Conservation (phyloP, 1,284 basidiomycete genomes). For the Gomphus sp. region DNA sequence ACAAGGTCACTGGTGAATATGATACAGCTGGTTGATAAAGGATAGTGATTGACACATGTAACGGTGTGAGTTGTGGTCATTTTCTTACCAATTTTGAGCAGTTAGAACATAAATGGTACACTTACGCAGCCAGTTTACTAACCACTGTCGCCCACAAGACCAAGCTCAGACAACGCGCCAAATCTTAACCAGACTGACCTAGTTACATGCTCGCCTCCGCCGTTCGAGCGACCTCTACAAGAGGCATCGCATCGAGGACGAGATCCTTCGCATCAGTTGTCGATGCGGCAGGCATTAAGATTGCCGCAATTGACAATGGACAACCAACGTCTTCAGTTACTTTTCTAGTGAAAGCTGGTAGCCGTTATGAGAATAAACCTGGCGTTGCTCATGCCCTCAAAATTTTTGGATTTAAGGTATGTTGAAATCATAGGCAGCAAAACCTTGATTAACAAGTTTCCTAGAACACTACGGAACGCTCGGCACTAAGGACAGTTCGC, state of each 20-base stretch:
- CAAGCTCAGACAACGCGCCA: not conserved
- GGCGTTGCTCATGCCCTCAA: conserved; percentile 89
- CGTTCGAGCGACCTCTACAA: conserved; percentile 26
- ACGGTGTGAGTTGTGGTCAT: not conserved
- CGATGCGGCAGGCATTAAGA: conserved; percentile 73
- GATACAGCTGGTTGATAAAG: not conserved
- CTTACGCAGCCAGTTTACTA: not conserved
- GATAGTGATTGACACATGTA: not conserved
- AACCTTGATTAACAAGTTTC: not conserved
- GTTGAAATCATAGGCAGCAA: not conserved
- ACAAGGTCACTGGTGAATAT: not conserved
- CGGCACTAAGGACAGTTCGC: conserved; percentile 84
- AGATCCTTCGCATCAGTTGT: conserved; percentile 75
- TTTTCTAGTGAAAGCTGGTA: conserved; percentile 85
- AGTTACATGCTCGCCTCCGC: conserved; percentile 9
- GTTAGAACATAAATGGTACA: not conserved
- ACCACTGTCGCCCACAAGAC: not conserved
- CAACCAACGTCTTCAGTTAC: conserved; percentile 80
- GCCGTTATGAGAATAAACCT: conserved; percentile 75
- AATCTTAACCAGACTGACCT: not conserved
- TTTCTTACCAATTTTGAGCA: not conserved
- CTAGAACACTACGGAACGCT: conserved; percentile 77
- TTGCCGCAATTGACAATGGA: conserved; percentile 75
- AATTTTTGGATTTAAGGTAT: conserved; percentile 95
- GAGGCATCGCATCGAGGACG: conserved; percentile 44